A percentile compares a stretch with the other conserved stretches of the same genome.
Conservation (phyloP, 2,329 filamentous ascomycete genomes). For the Sporothrix phasma region DNA sequence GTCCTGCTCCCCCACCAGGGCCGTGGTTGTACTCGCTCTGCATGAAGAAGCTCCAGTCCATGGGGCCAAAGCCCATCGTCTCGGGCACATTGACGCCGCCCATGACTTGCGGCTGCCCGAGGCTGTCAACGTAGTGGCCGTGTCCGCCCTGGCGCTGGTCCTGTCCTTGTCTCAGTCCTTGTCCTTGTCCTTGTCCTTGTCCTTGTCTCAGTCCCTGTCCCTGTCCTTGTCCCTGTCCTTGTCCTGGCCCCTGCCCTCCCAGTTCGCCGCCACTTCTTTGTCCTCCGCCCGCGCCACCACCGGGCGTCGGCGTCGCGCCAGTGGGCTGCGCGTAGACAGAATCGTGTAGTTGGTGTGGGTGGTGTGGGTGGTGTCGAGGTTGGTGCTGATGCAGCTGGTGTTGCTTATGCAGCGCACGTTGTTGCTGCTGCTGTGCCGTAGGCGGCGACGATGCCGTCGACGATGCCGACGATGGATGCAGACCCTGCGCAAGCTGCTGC, state of each 20-base stretch:
- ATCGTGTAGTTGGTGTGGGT: neutral
- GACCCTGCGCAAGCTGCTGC: conserved; percentile 5
- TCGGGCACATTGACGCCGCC: conserved; percentile 17
- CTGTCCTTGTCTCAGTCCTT: too few relatives aligned
- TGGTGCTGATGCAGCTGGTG: conserved; percentile 27
- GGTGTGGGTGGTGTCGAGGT: neutral
- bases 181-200: too few relatives aligned
- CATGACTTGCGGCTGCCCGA: conserved; percentile 15
- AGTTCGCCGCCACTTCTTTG: conserved; percentile 12
- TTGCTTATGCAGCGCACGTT: conserved; percentile 33
- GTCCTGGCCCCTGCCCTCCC: conserved; percentile 13
- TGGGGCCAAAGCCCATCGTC: conserved; percentile 26
- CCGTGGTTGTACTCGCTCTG: conserved; percentile 26
- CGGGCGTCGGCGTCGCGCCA: neutral
- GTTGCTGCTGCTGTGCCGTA: conserved; percentile 18
- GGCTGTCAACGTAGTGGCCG: conserved; percentile 20
- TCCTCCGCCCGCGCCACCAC: neutral
- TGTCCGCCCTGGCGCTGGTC: too few relatives aligned
- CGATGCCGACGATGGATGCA: conserved; percentile 11
- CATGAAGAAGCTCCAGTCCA: conserved; percentile 42
- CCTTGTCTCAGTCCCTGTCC: neutral
- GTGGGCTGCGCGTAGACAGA: conserved; percentile 5
- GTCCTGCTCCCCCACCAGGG: neutral
- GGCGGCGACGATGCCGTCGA: conserved; percentile 14
- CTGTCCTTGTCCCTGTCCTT: neutral